Base-by-base conservation (phyloP, 805 yeast species). In the Lachancea fermentati region DNA sequence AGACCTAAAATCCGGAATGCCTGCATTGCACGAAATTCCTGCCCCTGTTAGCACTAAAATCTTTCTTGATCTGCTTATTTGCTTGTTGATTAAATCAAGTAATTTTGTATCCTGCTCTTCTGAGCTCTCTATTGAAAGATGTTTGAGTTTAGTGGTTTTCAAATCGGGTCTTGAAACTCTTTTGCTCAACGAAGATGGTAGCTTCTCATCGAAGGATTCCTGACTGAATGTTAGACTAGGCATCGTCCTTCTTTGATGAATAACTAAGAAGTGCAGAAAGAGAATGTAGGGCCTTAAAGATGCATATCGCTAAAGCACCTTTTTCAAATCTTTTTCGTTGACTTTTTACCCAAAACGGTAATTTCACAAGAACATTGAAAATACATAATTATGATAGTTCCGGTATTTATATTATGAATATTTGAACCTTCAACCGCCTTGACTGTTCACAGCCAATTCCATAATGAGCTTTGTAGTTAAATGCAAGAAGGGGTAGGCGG, bases 371-470 rank as follows among this genome's bases (percentile, higher is more conserved):
- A 24, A 29, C n/a, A 29, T 12, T 12, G n/a, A 29, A 29, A 29
- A 29, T 29, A 29, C n/a, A 29, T 12, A 29, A 29, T 29, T n/a
- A 29, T 12, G 7, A 24, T 24, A 24, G 12, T 24, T 24, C 7
- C 7, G 12, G 28, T 8, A 24, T 7, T 8, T 24, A 12, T 12
- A 24, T 24, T 8, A 24, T 8, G 28, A 24, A 7, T 24, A 12
- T 8, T 8, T 12, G 7, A 8, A 19, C 19, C 7, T 22, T 43
- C 41, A 66, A 9, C 62, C 63, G 13, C 67, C 64, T 46, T 87
- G 96, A 55, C 91, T 79, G 58, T 91, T 93, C 13, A 93, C 97
- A 1, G 98, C 98, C 49, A 91, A 71, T 63, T 91, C 97, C 96
- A 91, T 88, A 47, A 91, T 91, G 48, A 91, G 72, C 55, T 88